Evolutionary conservation across 208 protist species (phyloP), one percentile per base, ranked within the genome.

Genomic region (Leishmania aethiopica): DNA sequence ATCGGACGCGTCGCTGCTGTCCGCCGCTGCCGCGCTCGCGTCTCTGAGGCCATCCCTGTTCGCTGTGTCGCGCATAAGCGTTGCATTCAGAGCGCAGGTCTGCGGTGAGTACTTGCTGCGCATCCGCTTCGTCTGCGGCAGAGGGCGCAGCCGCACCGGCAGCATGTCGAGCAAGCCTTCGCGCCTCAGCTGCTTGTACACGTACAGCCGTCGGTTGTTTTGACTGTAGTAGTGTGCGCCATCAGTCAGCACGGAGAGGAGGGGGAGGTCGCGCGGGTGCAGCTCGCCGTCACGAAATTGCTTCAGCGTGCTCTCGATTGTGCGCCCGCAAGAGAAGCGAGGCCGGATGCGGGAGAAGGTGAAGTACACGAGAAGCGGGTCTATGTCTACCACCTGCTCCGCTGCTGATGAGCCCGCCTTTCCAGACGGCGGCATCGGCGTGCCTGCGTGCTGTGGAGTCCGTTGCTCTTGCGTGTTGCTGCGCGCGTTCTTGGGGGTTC

Each of bases 191-290:
- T 94, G 81, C 86, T 98, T 98, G 86, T 96, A 95, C 57, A 93
- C 82, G 86, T 93, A 98, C 28, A 98, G 87, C 25, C 95, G 88
- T 3, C 95, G 87, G 72, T 98, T 98, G 84, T 98, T 98, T 66
- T 93, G 93, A 70, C 92, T 96, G 78, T 89, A 98, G 81, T 91
- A 94, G 70, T 87, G 64, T 11, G 55, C 77, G 49, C 87, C 87
- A 72, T 96, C 91, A 19, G 82, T 85, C 49, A 97, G 86, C 25
- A 98, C 92, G 49, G 80, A 89, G 35, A 98, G 86, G 13, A 92
- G 86, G 5, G 95, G 95, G 3, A 98, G 85, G 71, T 97, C 92
- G 17, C 67, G 59, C 13, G 88, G 82, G 5, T 77, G 84, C 55
- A 95, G 86, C 79, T 93, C 86, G 47, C 86, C 84, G 45, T 80